A percentile compares a stretch with the other conserved stretches of the same genome.
Evolutionary conservation across 1,284 basidiomycete species (phyloP).

Genomic region (Amylostereum areolatum): DNA sequence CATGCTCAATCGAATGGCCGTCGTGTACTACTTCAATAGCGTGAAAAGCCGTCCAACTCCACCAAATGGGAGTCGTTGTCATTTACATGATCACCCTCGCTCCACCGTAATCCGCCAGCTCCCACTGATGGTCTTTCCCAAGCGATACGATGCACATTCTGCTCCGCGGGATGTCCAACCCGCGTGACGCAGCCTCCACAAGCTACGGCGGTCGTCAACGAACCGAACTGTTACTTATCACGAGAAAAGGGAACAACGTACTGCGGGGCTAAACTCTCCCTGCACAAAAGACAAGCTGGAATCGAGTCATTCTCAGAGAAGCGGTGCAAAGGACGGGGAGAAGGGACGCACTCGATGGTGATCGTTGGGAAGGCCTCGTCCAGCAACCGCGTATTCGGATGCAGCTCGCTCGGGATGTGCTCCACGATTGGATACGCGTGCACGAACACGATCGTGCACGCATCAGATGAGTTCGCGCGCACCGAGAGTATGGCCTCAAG

Average conservation of each 20-base stretch:
- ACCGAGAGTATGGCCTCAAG: constrained; percentile 12
- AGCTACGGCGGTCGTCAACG: constrained; percentile 6
- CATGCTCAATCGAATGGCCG: no score
- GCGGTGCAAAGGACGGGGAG: not conserved
- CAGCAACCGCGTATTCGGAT: constrained; percentile 32
- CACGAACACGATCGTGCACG: constrained; percentile 11
- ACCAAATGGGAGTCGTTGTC: no score
- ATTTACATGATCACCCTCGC: constrained; percentile 9
- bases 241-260: constrained; percentile 2
- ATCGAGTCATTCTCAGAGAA: not conserved
- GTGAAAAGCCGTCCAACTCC: no score
- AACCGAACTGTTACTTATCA: not conserved
- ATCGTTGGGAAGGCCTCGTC: constrained; percentile 61
- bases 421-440: constrained; percentile 13
- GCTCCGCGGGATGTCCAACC: constrained; percentile 9
- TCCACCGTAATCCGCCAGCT: constrained; percentile 10
- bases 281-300: constrained; percentile 11
- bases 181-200: constrained; percentile 10
- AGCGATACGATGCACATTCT: constrained; percentile 14
- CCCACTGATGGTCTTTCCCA: constrained; percentile 10
- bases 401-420: constrained; percentile 14
- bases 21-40: no score
- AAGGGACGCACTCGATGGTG: constrained; percentile 36
- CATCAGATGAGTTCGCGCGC: constrained; percentile 6
- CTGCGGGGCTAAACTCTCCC: constrained; percentile 10